These are phyloP conservation scores for Tolypocladium sp. DNA, from an alignment of 2,329 filamentous ascomycete species.

Conservation along the genomic window DNA sequence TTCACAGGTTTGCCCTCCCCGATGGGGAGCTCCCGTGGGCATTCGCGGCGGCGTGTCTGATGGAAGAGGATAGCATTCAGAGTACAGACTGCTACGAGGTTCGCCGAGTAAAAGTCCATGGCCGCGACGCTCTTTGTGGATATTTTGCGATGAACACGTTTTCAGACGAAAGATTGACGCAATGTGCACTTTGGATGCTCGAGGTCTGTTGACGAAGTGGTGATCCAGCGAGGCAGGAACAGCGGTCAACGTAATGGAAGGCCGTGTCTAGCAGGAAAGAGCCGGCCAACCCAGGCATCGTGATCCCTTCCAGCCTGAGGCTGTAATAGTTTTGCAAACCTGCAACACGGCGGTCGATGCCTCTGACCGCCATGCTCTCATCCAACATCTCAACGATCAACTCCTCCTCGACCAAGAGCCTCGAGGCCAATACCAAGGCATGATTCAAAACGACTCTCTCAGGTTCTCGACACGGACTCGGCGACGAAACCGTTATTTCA, in stretches of 20 bases:
- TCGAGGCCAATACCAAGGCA: background rate
- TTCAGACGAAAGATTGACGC: background rate
- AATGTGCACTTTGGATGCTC: background rate
- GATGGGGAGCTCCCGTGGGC: too few species aligned
- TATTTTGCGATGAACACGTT: background rate
- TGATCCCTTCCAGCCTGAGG: too few species aligned
- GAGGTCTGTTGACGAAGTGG: background rate
- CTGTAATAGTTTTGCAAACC: background rate
- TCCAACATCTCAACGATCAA: background rate
- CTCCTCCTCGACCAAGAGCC: background rate
- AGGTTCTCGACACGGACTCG: background rate
- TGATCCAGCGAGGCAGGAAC: background rate
- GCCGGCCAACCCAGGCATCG: too few species aligned
- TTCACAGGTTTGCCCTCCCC: too few species aligned
- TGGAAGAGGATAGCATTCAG: background rate
- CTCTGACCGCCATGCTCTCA: background rate
- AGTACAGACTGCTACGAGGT: background rate
- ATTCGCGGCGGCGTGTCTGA: background rate
- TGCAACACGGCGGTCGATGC: background rate
- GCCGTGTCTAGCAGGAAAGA: background rate
- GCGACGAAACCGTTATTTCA: background rate
- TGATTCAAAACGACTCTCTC: too few species aligned
- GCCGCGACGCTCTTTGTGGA: background rate
- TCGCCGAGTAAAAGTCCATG: constrained; percentile 6
- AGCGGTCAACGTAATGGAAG: background rate